Percentiles rank a stretch among this genome's conserved stretches.
Conservation (phyloP, 2,329 filamentous ascomycete species). For the Aschersonia sp. region DNA sequence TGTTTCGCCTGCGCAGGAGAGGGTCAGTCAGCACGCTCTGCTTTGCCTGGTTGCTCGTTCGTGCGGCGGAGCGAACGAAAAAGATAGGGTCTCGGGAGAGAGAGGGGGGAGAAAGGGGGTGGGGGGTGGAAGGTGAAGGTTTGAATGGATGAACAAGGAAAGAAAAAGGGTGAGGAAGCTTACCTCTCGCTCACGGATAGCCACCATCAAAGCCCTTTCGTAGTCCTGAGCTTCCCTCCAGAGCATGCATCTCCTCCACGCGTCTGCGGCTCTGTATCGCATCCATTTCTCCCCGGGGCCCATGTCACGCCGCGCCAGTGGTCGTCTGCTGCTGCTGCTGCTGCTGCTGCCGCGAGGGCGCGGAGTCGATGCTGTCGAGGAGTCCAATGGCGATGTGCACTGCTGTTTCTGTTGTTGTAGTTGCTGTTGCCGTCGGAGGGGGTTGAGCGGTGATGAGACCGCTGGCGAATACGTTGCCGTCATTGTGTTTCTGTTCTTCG, state of each 20-base stretch:
- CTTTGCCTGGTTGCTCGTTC: too few relatives aligned
- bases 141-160: neutral
- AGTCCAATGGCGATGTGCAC: neutral
- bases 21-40: too few relatives aligned
- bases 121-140: too few relatives aligned
- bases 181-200: conserved; percentile 1
- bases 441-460: conserved; percentile 16
- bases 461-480: conserved; percentile 8
- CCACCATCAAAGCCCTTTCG: conserved; percentile 6
- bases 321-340: neutral
- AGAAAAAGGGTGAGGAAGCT: conserved; percentile 9
- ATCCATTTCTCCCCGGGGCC: conserved; percentile 27
- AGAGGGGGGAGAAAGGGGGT: too few relatives aligned
- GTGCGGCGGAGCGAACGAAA: too few relatives aligned
- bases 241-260: conserved; percentile 21
- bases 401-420: neutral
- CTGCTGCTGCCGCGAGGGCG: too few relatives aligned
- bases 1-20: too few relatives aligned
- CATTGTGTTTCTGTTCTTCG: neutral
- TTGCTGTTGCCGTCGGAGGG: neutral
- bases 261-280: conserved; percentile 25
- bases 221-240: conserved; percentile 12
- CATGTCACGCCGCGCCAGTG: conserved; percentile 3
- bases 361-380: too few relatives aligned
- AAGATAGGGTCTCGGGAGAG: too few relatives aligned